Percentiles rank a stretch among this genome's conserved stretches.
phyloP scores from a whole-genome alignment of 805 yeast genomes.

The Clavispora santaluciae region DNA sequence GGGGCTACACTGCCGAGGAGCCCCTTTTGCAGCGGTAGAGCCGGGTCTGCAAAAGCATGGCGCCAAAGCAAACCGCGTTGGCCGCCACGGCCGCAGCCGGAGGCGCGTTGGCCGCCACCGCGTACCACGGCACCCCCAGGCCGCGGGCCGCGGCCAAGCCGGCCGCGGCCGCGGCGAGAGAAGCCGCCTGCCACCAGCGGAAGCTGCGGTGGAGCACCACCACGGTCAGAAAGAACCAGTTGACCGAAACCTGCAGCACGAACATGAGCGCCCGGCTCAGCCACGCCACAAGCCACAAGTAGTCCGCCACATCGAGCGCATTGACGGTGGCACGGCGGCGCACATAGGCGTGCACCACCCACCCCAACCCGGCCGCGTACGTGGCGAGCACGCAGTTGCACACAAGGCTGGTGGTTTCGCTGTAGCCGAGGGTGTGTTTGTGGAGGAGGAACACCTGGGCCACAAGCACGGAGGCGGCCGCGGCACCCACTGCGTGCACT shows the following conservation, averaged over 20 bases:
- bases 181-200: not conserved
- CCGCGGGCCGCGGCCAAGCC: not conserved
- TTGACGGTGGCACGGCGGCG: conserved; percentile 9
- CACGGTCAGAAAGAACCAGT: conserved; percentile 10
- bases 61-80: conserved; percentile 1
- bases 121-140: conserved; percentile 4
- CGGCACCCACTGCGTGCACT: not conserved
- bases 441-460: conserved; percentile 3
- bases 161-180: not conserved
- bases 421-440: not conserved
- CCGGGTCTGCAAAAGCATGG: conserved; percentile 3
- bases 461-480: not conserved
- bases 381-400: conserved; percentile 6
- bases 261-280: conserved; percentile 9
- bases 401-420: conserved; percentile 6
- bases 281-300: conserved; percentile 8
- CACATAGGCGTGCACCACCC: conserved; percentile 3
- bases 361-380: not conserved
- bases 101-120: conserved; percentile 8
- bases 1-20: not conserved
- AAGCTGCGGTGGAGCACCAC: conserved; percentile 3
- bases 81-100: not conserved
- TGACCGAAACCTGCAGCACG: conserved; percentile 12
- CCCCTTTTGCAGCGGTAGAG: conserved; percentile 2
- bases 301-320: conserved; percentile 12